Percentiles rank a stretch among this genome's conserved stretches.
Conservation (phyloP, 768 basidiomycete species). For the Termitomyces sp. region DNA sequence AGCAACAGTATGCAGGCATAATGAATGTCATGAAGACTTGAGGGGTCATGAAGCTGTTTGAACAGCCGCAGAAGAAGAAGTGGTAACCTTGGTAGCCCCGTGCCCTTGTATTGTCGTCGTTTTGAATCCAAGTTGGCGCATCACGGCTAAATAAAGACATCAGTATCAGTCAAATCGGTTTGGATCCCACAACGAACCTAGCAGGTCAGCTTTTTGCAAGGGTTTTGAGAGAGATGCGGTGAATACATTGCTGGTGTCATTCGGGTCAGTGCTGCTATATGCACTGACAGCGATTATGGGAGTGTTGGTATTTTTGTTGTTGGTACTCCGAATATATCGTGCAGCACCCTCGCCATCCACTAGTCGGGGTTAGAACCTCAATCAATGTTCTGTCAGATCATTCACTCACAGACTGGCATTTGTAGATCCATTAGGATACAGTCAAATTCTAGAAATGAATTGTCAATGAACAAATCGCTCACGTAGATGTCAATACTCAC, state of each 20-base stretch:
- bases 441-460: conserved; percentile 69
- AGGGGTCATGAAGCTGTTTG: conserved; percentile 31
- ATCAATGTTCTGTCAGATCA: not conserved
- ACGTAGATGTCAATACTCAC: conserved; percentile 43
- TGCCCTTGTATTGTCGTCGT: conserved; percentile 64
- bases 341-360: conserved; percentile 97
- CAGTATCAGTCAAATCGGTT: not conserved
- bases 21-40: conserved; percentile 18
- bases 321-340: conserved; percentile 94
- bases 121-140: conserved; percentile 90
- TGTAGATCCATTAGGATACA: conserved; percentile 94
- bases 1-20: conserved; percentile 19
- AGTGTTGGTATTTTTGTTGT: conserved; percentile 89
- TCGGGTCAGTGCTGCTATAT: conserved; percentile 68
- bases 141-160: conserved; percentile 37
- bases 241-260: conserved; percentile 64
- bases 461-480: conserved; percentile 15
- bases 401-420: conserved; percentile 82
- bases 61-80: conserved; percentile 18
- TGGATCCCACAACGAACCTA: conserved; percentile 31
- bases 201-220: conserved; percentile 79
- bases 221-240: conserved; percentile 85
- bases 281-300: conserved; percentile 92
- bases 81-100: conserved; percentile 46
- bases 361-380: not conserved